A percentile compares a stretch with the other conserved stretches of the same genome.
Evolutionary conservation across 306 rosid species (phyloP).

Genomic region (Rosa multiflora): DNA sequence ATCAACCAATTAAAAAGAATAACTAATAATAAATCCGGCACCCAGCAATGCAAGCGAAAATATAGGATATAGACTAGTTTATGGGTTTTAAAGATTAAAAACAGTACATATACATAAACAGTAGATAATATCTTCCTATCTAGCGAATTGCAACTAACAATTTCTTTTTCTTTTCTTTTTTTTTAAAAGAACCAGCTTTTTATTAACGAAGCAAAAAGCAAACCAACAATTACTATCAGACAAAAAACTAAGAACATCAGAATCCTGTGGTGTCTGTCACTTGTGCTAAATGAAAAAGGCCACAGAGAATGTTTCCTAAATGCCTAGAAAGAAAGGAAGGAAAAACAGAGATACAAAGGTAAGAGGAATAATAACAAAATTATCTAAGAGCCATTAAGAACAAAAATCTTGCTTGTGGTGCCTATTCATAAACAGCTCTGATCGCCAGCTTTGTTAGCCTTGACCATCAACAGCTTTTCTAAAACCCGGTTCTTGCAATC

Average conservation of each 20-base stretch:
- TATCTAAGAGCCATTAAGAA: background rate
- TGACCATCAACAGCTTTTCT: slow-evolving; percentile 47
- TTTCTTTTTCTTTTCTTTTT: too few relatives aligned
- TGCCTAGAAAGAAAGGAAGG: background rate
- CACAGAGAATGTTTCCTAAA: background rate
- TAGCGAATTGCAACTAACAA: background rate
- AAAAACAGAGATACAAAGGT: background rate
- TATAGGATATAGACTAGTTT: background rate
- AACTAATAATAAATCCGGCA: slow-evolving; percentile 19
- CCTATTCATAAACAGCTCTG: slow-evolving; percentile 8
- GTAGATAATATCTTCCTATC: background rate
- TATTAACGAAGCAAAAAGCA: background rate
- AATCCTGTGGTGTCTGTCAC: background rate
- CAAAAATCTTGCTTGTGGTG: background rate
- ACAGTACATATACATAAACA: background rate
- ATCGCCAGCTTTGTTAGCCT: slow-evolving; percentile 13
- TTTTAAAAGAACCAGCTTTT: background rate
- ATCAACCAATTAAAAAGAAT: slow-evolving; percentile 14
- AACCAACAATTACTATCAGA: background rate
- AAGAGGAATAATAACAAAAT: background rate
- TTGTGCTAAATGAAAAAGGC: background rate
- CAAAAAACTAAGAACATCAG: background rate
- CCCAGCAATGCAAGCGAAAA: background rate
- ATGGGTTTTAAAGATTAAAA: background rate
- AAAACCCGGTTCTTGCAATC: slow-evolving; percentile 47